A percentile compares a stretch with the other conserved stretches of the same genome.
Evolutionary conservation across 2,329 filamentous ascomycete species (phyloP).

Genomic region (Hymenoscyphus linearis): DNA sequence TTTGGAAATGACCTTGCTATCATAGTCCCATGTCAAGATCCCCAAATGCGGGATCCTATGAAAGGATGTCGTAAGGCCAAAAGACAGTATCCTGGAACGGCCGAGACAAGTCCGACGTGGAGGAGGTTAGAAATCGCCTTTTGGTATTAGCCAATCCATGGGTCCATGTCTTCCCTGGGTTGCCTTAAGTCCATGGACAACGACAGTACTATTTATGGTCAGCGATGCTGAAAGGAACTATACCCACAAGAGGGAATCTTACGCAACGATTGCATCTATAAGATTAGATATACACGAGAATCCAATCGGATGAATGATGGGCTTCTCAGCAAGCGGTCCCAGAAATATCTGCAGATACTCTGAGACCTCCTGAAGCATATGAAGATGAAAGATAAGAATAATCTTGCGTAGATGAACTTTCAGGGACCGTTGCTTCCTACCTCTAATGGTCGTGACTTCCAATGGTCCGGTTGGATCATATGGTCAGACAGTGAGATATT

Average conservation of each 20-base stretch:
- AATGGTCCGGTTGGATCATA: too few relatives aligned
- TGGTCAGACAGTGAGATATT: too few relatives aligned
- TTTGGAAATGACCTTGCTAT: conserved; percentile 1
- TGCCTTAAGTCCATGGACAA: conserved; percentile 5
- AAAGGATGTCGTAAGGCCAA: conserved; percentile 1
- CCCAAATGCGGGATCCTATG: not conserved
- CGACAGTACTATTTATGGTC: conserved; percentile 3
- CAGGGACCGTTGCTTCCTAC: too few relatives aligned
- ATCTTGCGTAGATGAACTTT: too few relatives aligned
- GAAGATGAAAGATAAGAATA: too few relatives aligned
- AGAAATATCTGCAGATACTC: not conserved
- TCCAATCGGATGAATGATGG: not conserved
- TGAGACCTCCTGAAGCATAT: too few relatives aligned
- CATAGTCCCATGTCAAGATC: conserved; percentile 6
- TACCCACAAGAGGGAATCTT: not conserved
- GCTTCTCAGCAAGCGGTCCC: not conserved
- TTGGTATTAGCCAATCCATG: not conserved
- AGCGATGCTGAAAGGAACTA: not conserved
- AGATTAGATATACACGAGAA: conserved; percentile 1
- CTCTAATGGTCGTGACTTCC: too few relatives aligned
- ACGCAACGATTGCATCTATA: not conserved
- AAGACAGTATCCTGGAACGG: not conserved
- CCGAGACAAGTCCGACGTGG: not conserved
- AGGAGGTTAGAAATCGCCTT: not conserved
- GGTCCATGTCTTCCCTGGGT: conserved; percentile 3